Conservation (phyloP, 2,329 filamentous ascomycete genomes). For the Nectriaceae sp. region DNA sequence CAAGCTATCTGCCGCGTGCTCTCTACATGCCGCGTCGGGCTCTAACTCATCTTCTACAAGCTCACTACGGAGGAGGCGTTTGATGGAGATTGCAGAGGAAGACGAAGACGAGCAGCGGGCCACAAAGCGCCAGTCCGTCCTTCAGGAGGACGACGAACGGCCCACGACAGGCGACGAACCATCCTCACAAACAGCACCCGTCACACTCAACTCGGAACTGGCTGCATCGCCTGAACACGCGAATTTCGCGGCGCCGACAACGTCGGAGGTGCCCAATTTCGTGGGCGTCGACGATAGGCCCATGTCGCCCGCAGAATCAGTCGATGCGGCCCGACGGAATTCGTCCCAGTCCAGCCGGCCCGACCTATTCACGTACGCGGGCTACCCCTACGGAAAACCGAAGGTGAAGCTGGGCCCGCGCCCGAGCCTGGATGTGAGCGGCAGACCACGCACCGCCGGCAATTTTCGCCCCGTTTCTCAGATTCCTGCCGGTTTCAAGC, state of each 20-base stretch:
- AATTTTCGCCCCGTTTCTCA: slow-evolving; percentile 73
- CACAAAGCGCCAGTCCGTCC: slow-evolving; percentile 58
- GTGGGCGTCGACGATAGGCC: slow-evolving; percentile 48
- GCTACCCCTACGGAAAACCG: slow-evolving; percentile 61
- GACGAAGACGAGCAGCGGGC: slow-evolving; percentile 73
- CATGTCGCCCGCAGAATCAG: slow-evolving; percentile 46
- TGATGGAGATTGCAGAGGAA: slow-evolving; percentile 94
- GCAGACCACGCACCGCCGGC: slow-evolving; percentile 62
- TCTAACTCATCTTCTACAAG: slow-evolving; percentile 85
- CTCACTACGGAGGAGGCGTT: slow-evolving; percentile 72
- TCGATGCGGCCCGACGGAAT: slow-evolving; percentile 46
- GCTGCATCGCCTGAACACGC: slow-evolving; percentile 52
- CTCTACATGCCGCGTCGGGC: slow-evolving; percentile 82
- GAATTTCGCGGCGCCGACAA: slow-evolving; percentile 48
- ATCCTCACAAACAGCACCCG: slow-evolving; percentile 33
- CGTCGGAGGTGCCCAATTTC: slow-evolving; percentile 54
- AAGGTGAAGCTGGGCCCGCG: slow-evolving; percentile 90
- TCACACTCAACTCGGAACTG: slow-evolving; percentile 54
- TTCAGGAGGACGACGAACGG: slow-evolving; percentile 44
- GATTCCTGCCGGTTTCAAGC: slow-evolving; percentile 78
- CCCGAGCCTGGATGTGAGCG: slow-evolving; percentile 68
- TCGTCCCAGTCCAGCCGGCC: slow-evolving; percentile 55
- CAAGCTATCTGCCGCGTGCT: slow-evolving; percentile 84
- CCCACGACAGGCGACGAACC: slow-evolving; percentile 25
- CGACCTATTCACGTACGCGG: slow-evolving; percentile 52